Evolutionary conservation across 225 moss, liverwort and hornwort genomes (phyloP).

Genomic region (Polytrichum formosum): DNA sequence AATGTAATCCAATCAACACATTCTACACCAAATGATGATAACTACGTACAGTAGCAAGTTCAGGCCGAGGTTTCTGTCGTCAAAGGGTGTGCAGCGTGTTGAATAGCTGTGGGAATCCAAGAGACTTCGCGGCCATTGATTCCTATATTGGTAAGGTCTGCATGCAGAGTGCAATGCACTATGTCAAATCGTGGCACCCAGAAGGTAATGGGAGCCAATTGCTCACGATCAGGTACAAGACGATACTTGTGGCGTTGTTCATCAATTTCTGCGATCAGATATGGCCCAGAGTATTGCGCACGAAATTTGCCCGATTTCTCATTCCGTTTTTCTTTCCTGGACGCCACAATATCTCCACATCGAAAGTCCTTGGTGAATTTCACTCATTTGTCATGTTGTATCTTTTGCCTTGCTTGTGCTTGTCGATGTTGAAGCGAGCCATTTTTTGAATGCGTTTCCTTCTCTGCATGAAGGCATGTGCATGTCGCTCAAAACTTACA

Average conservation of each 20-base stretch:
- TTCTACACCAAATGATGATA: too few species aligned
- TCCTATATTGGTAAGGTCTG: not conserved
- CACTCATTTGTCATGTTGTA: not conserved
- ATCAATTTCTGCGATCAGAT: not conserved
- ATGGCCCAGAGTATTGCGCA: not conserved
- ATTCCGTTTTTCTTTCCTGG: not conserved
- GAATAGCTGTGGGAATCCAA: not conserved
- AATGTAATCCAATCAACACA: too few species aligned
- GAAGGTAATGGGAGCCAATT: not conserved
- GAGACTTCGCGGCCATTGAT: not conserved
- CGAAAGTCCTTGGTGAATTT: not conserved
- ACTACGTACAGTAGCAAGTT: too few species aligned
- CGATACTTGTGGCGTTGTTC: not conserved
- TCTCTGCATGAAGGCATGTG: not conserved
- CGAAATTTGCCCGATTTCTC: not conserved
- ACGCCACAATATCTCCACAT: not conserved
- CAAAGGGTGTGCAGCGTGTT: too few species aligned
- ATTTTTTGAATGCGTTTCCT: not conserved
- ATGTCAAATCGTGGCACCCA: not conserved
- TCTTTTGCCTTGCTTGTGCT: not conserved
- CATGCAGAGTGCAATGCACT: not conserved
- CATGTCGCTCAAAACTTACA: not conserved
- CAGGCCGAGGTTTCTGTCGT: too few species aligned
- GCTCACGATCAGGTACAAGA: not conserved
- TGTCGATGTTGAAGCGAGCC: not conserved